Conservation (phyloP, 495 filamentous ascomycete genomes). For the Penicillium simplicissimum region DNA sequence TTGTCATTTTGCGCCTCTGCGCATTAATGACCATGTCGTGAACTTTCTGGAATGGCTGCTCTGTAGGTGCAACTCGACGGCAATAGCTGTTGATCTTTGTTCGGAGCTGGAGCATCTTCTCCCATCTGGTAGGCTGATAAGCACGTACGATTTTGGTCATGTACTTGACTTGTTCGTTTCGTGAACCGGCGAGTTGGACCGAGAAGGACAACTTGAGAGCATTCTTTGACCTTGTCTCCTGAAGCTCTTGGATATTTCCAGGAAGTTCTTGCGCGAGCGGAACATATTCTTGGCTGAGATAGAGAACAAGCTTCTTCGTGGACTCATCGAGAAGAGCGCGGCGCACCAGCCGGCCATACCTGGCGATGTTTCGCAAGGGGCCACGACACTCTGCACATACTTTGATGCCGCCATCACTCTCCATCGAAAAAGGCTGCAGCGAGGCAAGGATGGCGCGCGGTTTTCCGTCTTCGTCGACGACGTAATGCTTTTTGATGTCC, state of each 20-base stretch:
- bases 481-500: constrained; percentile 60
- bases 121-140: constrained; percentile 34
- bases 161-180: not conserved
- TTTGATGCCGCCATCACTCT: constrained; percentile 43
- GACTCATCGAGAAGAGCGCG: constrained; percentile 65
- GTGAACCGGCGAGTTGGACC: constrained; percentile 3
- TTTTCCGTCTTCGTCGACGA: constrained; percentile 38
- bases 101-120: constrained; percentile 40
- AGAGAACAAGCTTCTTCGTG: constrained; percentile 65
- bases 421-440: constrained; percentile 53
- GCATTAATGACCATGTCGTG: constrained; percentile 53
- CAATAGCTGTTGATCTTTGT: constrained; percentile 44
- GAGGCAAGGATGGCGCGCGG: constrained; percentile 39
- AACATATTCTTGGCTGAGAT: constrained; percentile 49
- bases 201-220: not conserved
- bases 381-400: constrained; percentile 65
- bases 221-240: not conserved
- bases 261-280: constrained; percentile 47
- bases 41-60: constrained; percentile 63
- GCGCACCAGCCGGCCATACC: constrained; percentile 68
- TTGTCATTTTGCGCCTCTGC: constrained; percentile 37
- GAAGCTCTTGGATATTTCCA: not conserved
- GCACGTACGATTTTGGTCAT: not conserved
- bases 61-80: constrained; percentile 46
- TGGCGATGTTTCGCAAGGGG: constrained; percentile 59